Base-by-base conservation (phyloP, 441 rosid species). In the Aquilaria agallochum region DNA sequence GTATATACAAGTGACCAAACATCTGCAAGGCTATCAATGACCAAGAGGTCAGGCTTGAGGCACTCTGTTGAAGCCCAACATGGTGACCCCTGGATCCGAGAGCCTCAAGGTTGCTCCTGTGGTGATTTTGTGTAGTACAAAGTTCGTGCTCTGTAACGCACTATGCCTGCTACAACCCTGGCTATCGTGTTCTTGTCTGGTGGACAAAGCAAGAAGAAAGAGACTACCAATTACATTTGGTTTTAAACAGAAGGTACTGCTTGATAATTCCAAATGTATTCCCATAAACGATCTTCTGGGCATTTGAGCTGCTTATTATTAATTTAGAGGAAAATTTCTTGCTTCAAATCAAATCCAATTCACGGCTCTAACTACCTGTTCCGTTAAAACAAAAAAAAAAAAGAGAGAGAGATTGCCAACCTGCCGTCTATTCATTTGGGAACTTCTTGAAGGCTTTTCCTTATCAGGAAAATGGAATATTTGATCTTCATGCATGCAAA, bases 61-160 rank as follows among this genome's bases (percentile, higher is more conserved):
- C 33, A 87, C 96, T 7, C 78, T 92, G 2, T 80, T 95, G 97
- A 95, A 95, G 73, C 99, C 99, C 52, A 95, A 95, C 89, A 95
- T 92, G 99, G 99, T 95, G 13, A 92, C 99, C 34, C 98, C 96
- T 0, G 98, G 98, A 42, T 95, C 97, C 0, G 96, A 95, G 11
- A 59, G 92, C 44, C 73, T 83, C 5, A 95, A 95, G 83, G 98
- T 89, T 58, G 27, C 97, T 5, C 91, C 92, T 0, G 91, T 87
- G 55, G 88, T 89, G 44, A 77, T 20, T 20, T 88, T 7, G 97
- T 95, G 0, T 86, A 89, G 84, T 76, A 79, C 83, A 92, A 92
- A 0, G 88, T 91, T 32, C 84, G 87, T 8, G 91, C 99, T 47
- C 83, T 95, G 9, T 92, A 80, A 69, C 79, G 97, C 54, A 95